Evolutionary conservation across 495 filamentous ascomycete species (phyloP).

Genomic region (Podospora conica): DNA sequence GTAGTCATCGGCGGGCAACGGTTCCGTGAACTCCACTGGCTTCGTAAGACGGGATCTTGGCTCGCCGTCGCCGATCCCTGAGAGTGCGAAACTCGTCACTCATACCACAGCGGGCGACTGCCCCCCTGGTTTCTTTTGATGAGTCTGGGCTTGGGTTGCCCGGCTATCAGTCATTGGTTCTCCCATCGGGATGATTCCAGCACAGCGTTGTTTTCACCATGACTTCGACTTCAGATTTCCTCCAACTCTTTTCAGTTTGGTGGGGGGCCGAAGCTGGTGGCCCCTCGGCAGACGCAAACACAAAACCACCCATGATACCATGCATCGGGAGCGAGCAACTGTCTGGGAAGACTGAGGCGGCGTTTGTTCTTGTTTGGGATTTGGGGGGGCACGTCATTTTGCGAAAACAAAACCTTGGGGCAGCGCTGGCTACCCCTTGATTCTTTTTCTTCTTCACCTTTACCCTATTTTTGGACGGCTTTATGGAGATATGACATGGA

Average conservation of each 20-base stretch:
- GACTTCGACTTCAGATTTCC: no score
- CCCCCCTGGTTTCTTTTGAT: neutral
- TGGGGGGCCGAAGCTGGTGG: no score
- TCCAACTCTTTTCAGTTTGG: no score
- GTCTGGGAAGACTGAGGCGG: neutral
- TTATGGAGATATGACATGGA: neutral
- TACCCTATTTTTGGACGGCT: neutral
- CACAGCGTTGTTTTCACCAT: no score
- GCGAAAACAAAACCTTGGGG: neutral
- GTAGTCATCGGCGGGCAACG: constrained; percentile 12
- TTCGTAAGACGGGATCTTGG: neutral
- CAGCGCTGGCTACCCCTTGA: neutral
- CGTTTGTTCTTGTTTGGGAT: neutral
- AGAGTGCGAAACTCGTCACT: neutral
- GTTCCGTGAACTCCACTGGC: neutral
- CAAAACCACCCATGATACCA: neutral
- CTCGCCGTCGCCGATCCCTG: neutral
- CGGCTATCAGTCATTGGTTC: no score
- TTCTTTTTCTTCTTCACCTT: neutral
- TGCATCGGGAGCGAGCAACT: neutral
- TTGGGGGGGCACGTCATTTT: neutral
- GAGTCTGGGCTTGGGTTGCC: no score
- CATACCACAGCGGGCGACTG: no score
- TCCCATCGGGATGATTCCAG: no score
- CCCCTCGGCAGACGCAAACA: no score